phyloP scores from a whole-genome alignment of 2,329 filamentous ascomycete species.

The Blastomyces parvus region DNA sequence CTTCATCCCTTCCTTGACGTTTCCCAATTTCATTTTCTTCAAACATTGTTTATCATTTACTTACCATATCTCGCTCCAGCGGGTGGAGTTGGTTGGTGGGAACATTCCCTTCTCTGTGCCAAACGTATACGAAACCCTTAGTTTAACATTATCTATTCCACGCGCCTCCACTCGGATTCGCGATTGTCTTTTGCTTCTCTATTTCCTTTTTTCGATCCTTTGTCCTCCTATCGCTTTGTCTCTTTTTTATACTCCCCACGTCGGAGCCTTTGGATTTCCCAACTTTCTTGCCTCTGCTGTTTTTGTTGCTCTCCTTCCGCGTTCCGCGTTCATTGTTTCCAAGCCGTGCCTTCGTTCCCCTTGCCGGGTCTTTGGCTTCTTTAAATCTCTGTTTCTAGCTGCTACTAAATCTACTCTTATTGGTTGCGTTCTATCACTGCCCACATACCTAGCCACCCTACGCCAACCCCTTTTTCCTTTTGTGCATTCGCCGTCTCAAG shows the following conservation, averaged over 20 bases:
- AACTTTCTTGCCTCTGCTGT: neutral
- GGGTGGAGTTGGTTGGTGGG: slow-evolving; percentile 9
- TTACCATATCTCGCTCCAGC: slow-evolving; percentile 2
- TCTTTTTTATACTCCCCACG: neutral
- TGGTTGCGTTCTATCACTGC: too few relatives aligned
- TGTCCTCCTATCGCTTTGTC: neutral
- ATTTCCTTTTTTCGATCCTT: neutral
- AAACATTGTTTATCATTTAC: neutral
- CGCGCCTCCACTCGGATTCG: neutral
- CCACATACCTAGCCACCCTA: neutral
- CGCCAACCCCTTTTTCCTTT: neutral
- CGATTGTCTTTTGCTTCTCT: neutral
- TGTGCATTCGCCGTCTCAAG: neutral
- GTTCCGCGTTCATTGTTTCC: neutral
- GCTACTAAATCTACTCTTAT: neutral
- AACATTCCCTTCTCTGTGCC: neutral
- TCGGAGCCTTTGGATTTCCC: neutral
- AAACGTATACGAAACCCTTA: neutral
- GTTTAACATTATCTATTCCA: neutral
- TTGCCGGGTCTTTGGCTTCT: neutral
- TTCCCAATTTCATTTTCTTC: neutral
- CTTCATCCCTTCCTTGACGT: neutral
- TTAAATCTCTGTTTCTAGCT: neutral
- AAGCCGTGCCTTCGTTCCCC: neutral
- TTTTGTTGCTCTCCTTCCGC: neutral